Evolutionary conservation across 176 grass and related monocot genomes (phyloP).

Genomic region (Juncus effusus): DNA sequence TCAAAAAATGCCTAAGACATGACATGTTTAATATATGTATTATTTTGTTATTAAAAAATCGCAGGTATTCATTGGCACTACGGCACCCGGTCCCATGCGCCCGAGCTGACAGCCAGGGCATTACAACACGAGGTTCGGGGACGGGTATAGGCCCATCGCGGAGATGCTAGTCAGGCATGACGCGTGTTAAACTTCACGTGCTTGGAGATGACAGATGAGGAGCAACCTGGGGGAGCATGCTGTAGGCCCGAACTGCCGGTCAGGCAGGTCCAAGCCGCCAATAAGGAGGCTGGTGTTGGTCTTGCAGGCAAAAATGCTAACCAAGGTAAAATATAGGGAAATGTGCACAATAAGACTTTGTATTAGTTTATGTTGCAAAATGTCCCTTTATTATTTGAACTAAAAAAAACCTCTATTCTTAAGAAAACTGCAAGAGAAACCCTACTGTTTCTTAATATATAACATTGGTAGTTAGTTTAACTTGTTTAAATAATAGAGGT

Average conservation of each 20-base stretch:
- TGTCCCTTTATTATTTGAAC: too few species aligned
- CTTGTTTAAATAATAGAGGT: too few species aligned
- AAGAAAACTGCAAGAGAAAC: too few species aligned
- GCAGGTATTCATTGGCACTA: slow-evolving; percentile 85
- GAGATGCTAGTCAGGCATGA: slow-evolving; percentile 30
- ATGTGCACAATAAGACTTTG: too few species aligned
- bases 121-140: slow-evolving; percentile 51
- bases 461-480: too few species aligned
- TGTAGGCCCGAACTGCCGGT: slow-evolving; percentile 59
- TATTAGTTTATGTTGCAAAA: too few species aligned
- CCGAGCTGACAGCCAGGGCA: slow-evolving; percentile 67
- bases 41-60: too few species aligned
- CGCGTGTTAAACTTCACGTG: slow-evolving; percentile 79
- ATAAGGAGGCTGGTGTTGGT: slow-evolving; percentile 32
- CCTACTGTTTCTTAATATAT: too few species aligned
- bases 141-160: slow-evolving; percentile 61
- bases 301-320: slow-evolving; percentile 69
- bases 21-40: not conserved
- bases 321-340: too few species aligned
- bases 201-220: slow-evolving; percentile 64
- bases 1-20: not conserved
- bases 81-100: slow-evolving; percentile 47
- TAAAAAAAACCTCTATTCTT: too few species aligned
- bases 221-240: slow-evolving; percentile 55
- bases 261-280: slow-evolving; percentile 49